Conservation (phyloP, 2,329 filamentous ascomycete genomes). For the Paradendryphiella salina region DNA sequence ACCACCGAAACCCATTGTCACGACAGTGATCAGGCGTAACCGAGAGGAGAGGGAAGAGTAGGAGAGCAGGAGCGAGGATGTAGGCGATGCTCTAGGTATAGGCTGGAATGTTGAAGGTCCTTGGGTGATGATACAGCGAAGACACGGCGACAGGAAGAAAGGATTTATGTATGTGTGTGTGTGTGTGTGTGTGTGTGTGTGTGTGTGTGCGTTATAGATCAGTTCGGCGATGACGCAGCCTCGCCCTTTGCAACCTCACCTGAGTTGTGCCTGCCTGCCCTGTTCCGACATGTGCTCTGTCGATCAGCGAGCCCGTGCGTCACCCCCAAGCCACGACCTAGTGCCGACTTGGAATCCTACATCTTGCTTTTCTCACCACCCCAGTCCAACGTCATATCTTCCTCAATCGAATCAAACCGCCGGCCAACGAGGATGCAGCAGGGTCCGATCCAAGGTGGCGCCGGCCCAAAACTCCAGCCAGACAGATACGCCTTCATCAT, state of each 20-base stretch:
- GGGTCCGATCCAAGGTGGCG: not conserved
- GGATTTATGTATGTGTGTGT: slow-evolving; percentile 11
- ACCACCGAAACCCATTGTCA: slow-evolving; percentile 61
- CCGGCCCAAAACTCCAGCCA: not conserved
- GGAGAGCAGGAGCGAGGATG: not conserved
- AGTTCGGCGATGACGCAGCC: slow-evolving; percentile 13
- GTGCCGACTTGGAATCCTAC: slow-evolving; percentile 4
- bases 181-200: slow-evolving; percentile 11
- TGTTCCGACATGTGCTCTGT: slow-evolving; percentile 4
- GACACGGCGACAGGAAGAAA: not conserved
- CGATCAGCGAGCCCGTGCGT: slow-evolving; percentile 8
- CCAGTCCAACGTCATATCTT: slow-evolving; percentile 10
- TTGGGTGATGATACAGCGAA: not conserved
- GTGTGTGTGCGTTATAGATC: slow-evolving; percentile 4
- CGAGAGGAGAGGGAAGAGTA: not conserved
- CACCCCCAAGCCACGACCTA: slow-evolving; percentile 1
- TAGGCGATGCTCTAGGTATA: not conserved
- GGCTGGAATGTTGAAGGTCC: not conserved
- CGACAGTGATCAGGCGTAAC: not conserved
- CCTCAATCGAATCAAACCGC: not conserved
- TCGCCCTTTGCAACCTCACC: slow-evolving; percentile 4
- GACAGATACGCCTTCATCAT: not conserved
- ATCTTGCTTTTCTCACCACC: slow-evolving; percentile 4
- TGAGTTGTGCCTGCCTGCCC: slow-evolving; percentile 7
- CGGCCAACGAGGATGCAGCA: not conserved